Evolutionary conservation across 2,329 filamentous ascomycete genomes (phyloP), one percentile per base, ranked within the genome.

Genomic region (Penicillium psychrosexuale): DNA sequence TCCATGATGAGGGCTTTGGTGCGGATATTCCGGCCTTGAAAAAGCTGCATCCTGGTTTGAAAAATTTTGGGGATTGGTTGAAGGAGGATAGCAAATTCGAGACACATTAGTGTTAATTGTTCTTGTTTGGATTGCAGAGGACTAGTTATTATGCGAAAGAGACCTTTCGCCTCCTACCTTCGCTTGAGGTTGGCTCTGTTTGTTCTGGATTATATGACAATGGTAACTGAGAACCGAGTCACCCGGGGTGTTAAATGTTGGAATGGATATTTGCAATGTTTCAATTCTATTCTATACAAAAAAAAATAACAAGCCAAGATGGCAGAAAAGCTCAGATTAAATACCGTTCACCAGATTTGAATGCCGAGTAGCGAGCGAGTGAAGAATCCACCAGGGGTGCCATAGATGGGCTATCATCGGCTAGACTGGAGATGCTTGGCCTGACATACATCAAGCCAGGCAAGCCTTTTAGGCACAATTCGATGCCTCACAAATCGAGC

Each of bases 11-110:
- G 22, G 80, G 79, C 0, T 83, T 77, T 61, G 70, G 69, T 8
- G 78, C 73, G 5, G 75, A 83, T 64, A 72, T 83, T 49, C 34
- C 57, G 22, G 70, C 65, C 49, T 54, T 79, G 61, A 76, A 66
- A 66, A 69, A 69, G 56, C 66, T 74, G 56, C 71, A 82, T 66
- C 75, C 76, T 2, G 69, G 70, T 22, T 61, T 82, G 65, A 75
- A 76, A 64, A 70, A 77, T 49, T 80, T 82, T 55, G 74, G 73
- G 57, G 70, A 66, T 7, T 83, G 79, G 77, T 55, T 83, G 58
- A 68, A 70, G 65, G 71, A 75, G 65, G 76, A 79, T 57, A 82
- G 79, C 63, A 70, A 65, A 3, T 81, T 66, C 44, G 57, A 43
- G 17, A 49, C 38, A n/a, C 24, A 15, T 3, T 19, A 48, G 36